These are phyloP conservation scores for Sarcomyxa edulis DNA, from an alignment of 768 basidiomycete genomes.

Conservation along the genomic window DNA sequence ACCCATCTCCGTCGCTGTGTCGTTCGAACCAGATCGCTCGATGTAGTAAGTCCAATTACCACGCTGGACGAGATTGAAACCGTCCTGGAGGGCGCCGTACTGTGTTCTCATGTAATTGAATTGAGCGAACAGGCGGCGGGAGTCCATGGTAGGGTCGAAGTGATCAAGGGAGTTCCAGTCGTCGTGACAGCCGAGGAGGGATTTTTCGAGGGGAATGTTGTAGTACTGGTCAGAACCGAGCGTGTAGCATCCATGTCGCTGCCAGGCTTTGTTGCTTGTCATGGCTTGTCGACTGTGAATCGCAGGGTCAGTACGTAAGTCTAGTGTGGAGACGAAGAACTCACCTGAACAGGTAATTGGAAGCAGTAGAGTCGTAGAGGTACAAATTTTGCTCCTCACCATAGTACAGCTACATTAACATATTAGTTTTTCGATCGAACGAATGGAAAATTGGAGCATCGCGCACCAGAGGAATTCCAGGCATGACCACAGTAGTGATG, in stretches of 20 bases:
- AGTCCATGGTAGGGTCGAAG: conserved; percentile 85
- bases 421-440: conserved; percentile 5
- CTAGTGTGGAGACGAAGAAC: conserved; percentile 12
- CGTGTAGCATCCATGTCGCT: conserved; percentile 87
- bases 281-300: conserved; percentile 83
- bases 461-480: conserved; percentile 75
- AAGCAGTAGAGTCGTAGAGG: conserved; percentile 78
- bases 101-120: conserved; percentile 63
- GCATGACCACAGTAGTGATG: conserved; percentile 76
- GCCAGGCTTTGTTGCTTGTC: conserved; percentile 82
- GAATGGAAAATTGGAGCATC: not conserved
- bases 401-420: conserved; percentile 58
- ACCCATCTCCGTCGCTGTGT: conserved; percentile 79
- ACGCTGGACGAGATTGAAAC: conserved; percentile 75
- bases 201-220: conserved; percentile 82
- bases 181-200: conserved; percentile 79
- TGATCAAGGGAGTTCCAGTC: conserved; percentile 93
- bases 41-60: conserved; percentile 84
- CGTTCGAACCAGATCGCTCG: conserved; percentile 80
- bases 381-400: conserved; percentile 94
- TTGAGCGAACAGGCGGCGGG: conserved; percentile 67
- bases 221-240: conserved; percentile 91
- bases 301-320: conserved; percentile 3
- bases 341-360: conserved; percentile 89
- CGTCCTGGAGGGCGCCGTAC: conserved; percentile 80